Conservation (phyloP, 352 stramenopile species). For the Blastocystis sp. region DNA sequence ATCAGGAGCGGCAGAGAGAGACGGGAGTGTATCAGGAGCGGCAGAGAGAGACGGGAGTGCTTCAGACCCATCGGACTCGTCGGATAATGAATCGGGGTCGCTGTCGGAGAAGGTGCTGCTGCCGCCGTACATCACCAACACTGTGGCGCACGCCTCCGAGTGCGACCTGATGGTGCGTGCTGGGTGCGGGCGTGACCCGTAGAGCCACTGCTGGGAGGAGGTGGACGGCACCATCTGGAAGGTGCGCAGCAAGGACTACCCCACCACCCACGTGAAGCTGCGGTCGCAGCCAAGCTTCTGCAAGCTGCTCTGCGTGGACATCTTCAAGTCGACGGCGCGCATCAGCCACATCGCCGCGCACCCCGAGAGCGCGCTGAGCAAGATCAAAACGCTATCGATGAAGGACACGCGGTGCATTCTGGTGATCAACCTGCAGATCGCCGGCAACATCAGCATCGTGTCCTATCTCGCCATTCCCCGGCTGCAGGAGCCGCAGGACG, state of each 20-base stretch:
- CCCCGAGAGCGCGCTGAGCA: not conserved
- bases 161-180: not conserved
- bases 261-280: slow-evolving; percentile 21
- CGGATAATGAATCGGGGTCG: not conserved
- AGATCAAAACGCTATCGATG: not conserved
- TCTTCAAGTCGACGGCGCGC: slow-evolving; percentile 12
- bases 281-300: slow-evolving; percentile 18
- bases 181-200: not conserved
- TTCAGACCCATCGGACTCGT: not conserved
- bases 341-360: slow-evolving; percentile 40
- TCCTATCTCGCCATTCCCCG: slow-evolving; percentile 33
- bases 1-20: too few relatives aligned
- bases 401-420: not conserved
- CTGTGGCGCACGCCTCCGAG: not conserved
- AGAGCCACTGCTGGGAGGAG: slow-evolving; percentile 60
- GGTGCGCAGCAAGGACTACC: slow-evolving; percentile 37
- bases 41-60: not conserved
- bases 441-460: slow-evolving; percentile 31
- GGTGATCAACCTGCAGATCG: slow-evolving; percentile 46
- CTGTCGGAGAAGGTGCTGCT: not conserved
- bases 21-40: too few relatives aligned
- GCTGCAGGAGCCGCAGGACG: too few relatives aligned
- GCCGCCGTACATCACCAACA: slow-evolving; percentile 17
- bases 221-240: slow-evolving; percentile 56
- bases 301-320: slow-evolving; percentile 34